Conservation (phyloP, 176 grass and related monocot species). For the Carex myosuroides region DNA sequence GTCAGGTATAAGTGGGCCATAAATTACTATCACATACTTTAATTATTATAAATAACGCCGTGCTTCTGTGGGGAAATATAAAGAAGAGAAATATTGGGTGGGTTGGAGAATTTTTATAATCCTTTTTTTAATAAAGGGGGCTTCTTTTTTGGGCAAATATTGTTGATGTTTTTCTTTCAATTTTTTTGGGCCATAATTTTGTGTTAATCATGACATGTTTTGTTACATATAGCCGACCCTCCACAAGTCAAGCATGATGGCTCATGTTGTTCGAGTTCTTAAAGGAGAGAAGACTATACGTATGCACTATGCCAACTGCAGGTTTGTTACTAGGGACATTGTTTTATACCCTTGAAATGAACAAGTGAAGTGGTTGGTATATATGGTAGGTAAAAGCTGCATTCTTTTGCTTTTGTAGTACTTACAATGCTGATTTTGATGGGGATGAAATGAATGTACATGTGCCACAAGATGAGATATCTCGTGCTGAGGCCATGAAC, state of each 20-base stretch:
- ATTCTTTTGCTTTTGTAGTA: constrained; percentile 42
- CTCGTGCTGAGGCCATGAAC: constrained; percentile 80
- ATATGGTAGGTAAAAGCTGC: neutral
- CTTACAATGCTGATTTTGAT: constrained; percentile 99
- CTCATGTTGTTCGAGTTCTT: constrained; percentile 83
- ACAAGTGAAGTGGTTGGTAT: neutral
- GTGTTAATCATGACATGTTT: neutral
- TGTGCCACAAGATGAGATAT: constrained; percentile 97
- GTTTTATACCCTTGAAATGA: neutral
- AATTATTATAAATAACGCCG: neutral
- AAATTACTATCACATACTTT: constrained; percentile 3
- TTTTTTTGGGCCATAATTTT: neutral
- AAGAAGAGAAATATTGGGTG: neutral
- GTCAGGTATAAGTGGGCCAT: constrained; percentile 49
- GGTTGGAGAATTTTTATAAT: neutral
- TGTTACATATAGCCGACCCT: constrained; percentile 62
- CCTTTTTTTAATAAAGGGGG: neutral
- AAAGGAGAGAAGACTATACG: constrained; percentile 89
- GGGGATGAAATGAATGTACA: constrained; percentile 99
- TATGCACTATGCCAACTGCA: constrained; percentile 99
- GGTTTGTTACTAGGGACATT: constrained; percentile 29
- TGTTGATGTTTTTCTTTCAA: neutral
- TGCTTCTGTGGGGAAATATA: neutral
- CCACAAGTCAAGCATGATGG: constrained; percentile 99
- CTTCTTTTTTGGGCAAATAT: neutral